Base-by-base conservation (phyloP, 2,329 filamentous ascomycete species). In the Ophiostoma ips region DNA sequence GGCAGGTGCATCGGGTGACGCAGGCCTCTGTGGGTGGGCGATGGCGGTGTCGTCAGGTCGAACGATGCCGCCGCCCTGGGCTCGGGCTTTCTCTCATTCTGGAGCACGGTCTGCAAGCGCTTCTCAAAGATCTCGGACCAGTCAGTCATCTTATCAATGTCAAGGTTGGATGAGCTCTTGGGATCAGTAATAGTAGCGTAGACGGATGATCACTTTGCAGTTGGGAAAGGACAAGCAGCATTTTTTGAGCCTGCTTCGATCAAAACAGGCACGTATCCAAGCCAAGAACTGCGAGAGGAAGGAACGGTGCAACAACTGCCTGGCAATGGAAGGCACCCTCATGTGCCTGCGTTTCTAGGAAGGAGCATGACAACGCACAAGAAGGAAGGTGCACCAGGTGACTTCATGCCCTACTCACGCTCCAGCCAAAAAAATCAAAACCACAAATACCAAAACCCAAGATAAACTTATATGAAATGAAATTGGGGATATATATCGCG, bases 71-170 rank as follows among this genome's bases (percentile, higher is more conserved):
- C 41, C 10, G 24, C 35, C 10, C 11, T 41, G 35, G 35, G 16
- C 30, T 48, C 16, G 13, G 2, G 19, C 0, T 37, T 35, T 16
- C 16, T 37, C 28, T 49, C 48, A 34, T 45, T 24, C 2, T 45
- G 41, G 2, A 55, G 44, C 16, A 52, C 52, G 3, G 51, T 48
- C 36, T 46, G 43, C 3, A 57, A 51, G n/a, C 55, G 55, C 38
- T 52, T 49, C 33, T 55, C 52, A 21, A 57, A 57, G 2, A 52
- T 41, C 3, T 50, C 50, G 1, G 55, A 53, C 55, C 55, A 56
- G 46, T 55, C 55, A 8, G 43, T 15, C 53, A 55, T 53, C 1
- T 2, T 52, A 21, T n/a, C 15, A 7, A 16, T 28, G 1, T 2
- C 12, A 13, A 19, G 16, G 18, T n/a, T n/a, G 18, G 37, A 5